Conservation (phyloP, 2,329 filamentous ascomycete genomes). For the Neofusicoccum ribis region DNA sequence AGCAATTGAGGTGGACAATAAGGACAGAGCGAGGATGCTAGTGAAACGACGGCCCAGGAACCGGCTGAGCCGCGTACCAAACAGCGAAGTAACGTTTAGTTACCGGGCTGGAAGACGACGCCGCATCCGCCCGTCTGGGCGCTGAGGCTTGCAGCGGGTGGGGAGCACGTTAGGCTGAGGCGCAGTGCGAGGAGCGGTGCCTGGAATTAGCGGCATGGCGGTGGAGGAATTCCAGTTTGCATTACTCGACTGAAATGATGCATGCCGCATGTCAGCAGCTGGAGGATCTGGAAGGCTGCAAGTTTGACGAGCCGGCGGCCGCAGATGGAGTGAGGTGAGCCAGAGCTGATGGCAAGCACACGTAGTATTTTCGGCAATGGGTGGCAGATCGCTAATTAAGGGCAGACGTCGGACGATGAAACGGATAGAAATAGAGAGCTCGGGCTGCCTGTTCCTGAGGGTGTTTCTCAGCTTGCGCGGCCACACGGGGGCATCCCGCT, state of each 20-base stretch:
- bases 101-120: not conserved
- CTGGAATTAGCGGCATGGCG: not conserved
- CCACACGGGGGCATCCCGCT: not conserved
- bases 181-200: not conserved
- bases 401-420: not conserved
- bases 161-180: not conserved
- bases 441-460: not conserved
- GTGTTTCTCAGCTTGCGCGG: conserved; percentile 7
- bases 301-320: not conserved
- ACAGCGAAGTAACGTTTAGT: no score
- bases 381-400: not conserved
- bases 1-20: no score
- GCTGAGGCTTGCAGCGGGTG: not conserved
- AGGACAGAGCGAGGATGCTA: not conserved
- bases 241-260: not conserved
- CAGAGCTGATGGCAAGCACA: not conserved
- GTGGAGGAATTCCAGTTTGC: not conserved
- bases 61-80: not conserved
- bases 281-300: not conserved
- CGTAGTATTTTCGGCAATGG: not conserved
- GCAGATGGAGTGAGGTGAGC: not conserved
- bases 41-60: not conserved
- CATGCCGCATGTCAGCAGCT: not conserved
- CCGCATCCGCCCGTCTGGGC: not conserved
- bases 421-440: not conserved